Conservation (phyloP, 2,329 filamentous ascomycete genomes). For the Cladophialophora carrionii region DNA sequence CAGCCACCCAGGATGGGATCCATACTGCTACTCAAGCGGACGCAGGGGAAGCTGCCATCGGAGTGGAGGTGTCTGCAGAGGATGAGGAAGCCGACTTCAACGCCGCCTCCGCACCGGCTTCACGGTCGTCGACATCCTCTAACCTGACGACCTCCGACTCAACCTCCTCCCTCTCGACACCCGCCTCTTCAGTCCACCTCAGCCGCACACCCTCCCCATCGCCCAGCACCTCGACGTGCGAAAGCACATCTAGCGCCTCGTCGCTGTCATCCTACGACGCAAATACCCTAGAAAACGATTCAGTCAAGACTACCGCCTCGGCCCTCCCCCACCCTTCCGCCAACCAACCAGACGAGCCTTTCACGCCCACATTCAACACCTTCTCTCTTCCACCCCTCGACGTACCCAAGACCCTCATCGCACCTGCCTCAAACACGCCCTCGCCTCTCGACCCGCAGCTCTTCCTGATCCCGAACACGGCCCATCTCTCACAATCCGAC, state of each 20-base stretch:
- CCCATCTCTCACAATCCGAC: slow-evolving; percentile 80
- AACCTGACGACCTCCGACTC: slow-evolving; percentile 12
- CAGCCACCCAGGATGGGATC: neutral
- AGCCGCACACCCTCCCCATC: slow-evolving; percentile 25
- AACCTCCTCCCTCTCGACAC: slow-evolving; percentile 11
- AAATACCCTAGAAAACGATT: neutral
- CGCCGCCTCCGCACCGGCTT: neutral
- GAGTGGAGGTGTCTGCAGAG: neutral
- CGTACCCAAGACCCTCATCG: slow-evolving; percentile 4
- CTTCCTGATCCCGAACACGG: slow-evolving; percentile 73
- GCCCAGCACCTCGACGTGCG: slow-evolving; percentile 16
- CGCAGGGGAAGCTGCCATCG: neutral
- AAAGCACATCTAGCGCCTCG: slow-evolving; percentile 6
- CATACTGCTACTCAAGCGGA: neutral
- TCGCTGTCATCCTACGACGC: neutral
- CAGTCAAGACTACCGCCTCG: neutral
- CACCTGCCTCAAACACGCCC: slow-evolving; percentile 38
- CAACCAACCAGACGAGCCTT: neutral
- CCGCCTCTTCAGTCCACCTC: slow-evolving; percentile 18
- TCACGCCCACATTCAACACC: neutral
- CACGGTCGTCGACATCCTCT: slow-evolving; percentile 9
- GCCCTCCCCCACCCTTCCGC: neutral
- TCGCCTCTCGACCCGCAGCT: slow-evolving; percentile 58
- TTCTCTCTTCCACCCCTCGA: slow-evolving; percentile 21
- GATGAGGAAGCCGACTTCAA: slow-evolving; percentile 2